A percentile compares a stretch with the other conserved stretches of the same genome.
Conservation (phyloP, 352 stramenopile species). For the Bremia lactucae region DNA sequence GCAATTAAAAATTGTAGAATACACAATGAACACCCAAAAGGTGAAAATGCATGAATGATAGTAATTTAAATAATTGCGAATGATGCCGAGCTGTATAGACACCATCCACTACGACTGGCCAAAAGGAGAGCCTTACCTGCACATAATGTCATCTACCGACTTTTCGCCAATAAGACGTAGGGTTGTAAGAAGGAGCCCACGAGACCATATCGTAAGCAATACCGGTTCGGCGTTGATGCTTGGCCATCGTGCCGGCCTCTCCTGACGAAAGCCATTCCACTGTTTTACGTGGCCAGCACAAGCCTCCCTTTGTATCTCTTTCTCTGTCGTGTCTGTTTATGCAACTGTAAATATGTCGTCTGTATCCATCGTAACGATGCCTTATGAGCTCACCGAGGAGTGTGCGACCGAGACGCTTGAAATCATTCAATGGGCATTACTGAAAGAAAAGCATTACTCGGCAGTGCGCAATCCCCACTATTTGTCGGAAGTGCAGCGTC, state of each 20-base stretch:
- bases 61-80: no score
- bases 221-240: slow-evolving; percentile 12
- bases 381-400: slow-evolving; percentile 15
- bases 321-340: slow-evolving; percentile 8
- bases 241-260: slow-evolving; percentile 7
- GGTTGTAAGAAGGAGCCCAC: slow-evolving; percentile 3
- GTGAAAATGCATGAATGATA: no score
- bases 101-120: no score
- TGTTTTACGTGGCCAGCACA: slow-evolving; percentile 24
- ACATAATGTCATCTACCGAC: not conserved
- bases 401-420: slow-evolving; percentile 17
- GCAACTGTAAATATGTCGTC: slow-evolving; percentile 4
- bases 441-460: slow-evolving; percentile 29
- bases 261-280: slow-evolving; percentile 22
- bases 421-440: slow-evolving; percentile 27
- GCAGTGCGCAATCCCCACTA: slow-evolving; percentile 29
- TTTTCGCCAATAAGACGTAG: slow-evolving; percentile 8
- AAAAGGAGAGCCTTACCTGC: no score
- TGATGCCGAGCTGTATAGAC: no score
- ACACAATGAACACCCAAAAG: no score
- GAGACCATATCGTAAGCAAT: slow-evolving; percentile 13
- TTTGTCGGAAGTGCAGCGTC: slow-evolving; percentile 29
- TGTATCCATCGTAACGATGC: slow-evolving; percentile 12
- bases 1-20: no score
- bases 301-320: slow-evolving; percentile 17